These are phyloP conservation scores for Thielaviopsis musarum DNA, from an alignment of 2,329 filamentous ascomycete genomes.

Conservation along the genomic window DNA sequence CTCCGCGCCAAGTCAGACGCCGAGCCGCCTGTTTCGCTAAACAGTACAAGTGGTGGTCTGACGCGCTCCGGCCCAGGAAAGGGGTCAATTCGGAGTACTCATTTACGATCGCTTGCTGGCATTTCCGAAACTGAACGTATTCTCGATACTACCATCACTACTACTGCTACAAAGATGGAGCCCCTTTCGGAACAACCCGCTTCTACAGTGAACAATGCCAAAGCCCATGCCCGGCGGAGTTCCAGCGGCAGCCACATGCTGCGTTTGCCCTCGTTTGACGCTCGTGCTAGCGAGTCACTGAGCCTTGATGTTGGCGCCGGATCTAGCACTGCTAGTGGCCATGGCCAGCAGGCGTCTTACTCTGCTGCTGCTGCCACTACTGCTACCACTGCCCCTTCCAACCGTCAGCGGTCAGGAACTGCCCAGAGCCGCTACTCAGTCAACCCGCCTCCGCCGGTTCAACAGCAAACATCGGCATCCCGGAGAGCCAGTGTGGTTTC, in stretches of 20 bases:
- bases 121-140: constrained; percentile 39
- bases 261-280: constrained; percentile 6
- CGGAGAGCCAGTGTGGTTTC: neutral
- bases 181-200: constrained; percentile 4
- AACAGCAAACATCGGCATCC: neutral
- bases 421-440: neutral
- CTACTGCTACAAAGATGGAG: constrained; percentile 1
- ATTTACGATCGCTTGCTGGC: constrained; percentile 35
- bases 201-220: neutral
- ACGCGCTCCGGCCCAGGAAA: constrained; percentile 39
- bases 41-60: constrained; percentile 20
- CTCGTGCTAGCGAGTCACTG: constrained; percentile 6
- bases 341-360: neutral
- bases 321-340: neutral
- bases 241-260: neutral
- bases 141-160: neutral
- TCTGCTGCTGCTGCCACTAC: neutral
- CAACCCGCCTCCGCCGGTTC: neutral
- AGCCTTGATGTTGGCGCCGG: constrained; percentile 2
- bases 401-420: neutral
- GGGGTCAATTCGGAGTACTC: constrained; percentile 32
- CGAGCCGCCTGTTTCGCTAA: constrained; percentile 19
- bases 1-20: constrained; percentile 30
- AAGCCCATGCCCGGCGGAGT: neutral
- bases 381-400: neutral